Base-by-base conservation (phyloP, 108 stramenopile genomes). In the Pseudonitzschia delicatissima region DNA sequence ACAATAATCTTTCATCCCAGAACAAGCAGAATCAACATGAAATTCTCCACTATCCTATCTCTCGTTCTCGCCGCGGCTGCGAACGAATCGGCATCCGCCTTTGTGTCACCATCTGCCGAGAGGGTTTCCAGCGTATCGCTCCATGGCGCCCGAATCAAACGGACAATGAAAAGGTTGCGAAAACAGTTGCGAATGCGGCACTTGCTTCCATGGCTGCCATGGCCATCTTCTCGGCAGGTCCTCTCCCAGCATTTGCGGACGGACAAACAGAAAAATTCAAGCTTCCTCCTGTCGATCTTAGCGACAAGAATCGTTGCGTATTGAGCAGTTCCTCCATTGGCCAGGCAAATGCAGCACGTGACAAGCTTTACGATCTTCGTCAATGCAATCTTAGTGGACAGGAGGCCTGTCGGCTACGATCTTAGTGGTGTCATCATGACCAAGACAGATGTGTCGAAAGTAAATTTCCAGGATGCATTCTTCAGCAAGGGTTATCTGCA, bases 301-400 rank as follows among this genome's bases (percentile, higher is more conserved):
- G 73, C 25, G 91, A 93, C 74, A 83, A 81, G 44, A 78, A 67
- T 18, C 84, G 96, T 33, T 98, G 97, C 78, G 40, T 67, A 4
- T 77, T 98, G 35, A 93, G 80, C 75, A 82, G 82, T 27, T 79
- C 77, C 55, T 75, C 78, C 34, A 98, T 97, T 73, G 97, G 97
- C 8, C 97, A 98, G 63, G 95, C 97, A 48, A 98, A 98, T 57
- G 97, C 96, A 2, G 95, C 95, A 2, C 78, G 97, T 15, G 97
- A 98, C 72, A 94, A 93, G 62, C 82, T 98, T 11, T 96, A 93
- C 66, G 97, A 98, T 77, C 68, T 98, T 20, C 82, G 97, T 7
- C 72, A 87, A 62, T 96, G 95, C 72, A 34, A 77, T 5, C 77
- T 97, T 18, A 62, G 80, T 23, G 86, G 86, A 32, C 67, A 74